phyloP scores from a whole-genome alignment of 2,329 filamentous ascomycete species.

The Colletotrichum tamarilloi region DNA sequence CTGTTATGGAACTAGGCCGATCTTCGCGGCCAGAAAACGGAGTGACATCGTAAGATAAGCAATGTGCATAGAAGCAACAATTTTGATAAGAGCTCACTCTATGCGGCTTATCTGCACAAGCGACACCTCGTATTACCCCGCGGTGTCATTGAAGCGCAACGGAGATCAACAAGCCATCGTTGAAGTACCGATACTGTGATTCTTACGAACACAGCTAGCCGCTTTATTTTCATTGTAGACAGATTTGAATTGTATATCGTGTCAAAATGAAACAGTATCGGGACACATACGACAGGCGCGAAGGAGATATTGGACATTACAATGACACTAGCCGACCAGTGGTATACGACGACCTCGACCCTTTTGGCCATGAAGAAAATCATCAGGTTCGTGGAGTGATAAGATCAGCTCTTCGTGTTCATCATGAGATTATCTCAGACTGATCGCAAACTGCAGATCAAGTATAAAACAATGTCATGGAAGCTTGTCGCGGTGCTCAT shows the following conservation, averaged over 20 bases:
- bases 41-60: constrained; percentile 14
- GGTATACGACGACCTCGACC: constrained; percentile 32
- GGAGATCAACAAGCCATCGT: no score
- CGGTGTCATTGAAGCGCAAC: not conserved
- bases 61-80: not conserved
- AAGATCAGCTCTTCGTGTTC: no score
- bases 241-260: not conserved
- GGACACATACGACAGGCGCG: not conserved
- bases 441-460: constrained; percentile 46
- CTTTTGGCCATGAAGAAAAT: constrained; percentile 30
- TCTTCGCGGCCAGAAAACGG: not conserved
- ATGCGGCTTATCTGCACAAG: not conserved
- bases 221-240: not conserved
- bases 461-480: constrained; percentile 66
- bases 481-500: constrained; percentile 62
- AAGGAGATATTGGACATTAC: not conserved
- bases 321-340: constrained; percentile 2
- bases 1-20: constrained; percentile 1
- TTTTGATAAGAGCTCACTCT: constrained; percentile 4
- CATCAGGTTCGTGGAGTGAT: constrained; percentile 3
- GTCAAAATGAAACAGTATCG: constrained; percentile 12
- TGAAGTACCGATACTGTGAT: not conserved
- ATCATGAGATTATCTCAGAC: no score
- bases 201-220: not conserved
- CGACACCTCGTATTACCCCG: not conserved